Conservation (phyloP, 2,329 filamentous ascomycete species). For the Sporothrix schenckii region DNA sequence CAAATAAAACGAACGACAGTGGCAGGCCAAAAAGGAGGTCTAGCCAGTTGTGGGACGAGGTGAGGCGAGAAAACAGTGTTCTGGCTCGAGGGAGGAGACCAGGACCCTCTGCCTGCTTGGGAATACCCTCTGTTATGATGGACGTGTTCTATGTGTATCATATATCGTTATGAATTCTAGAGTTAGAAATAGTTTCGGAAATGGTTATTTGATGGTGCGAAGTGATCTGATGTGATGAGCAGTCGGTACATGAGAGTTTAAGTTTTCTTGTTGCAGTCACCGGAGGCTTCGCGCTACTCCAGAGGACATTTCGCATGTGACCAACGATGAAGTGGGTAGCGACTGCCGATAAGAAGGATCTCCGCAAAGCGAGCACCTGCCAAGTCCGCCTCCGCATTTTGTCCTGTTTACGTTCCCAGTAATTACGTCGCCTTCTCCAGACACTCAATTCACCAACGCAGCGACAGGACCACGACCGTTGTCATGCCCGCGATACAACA, state of each 20-base stretch:
- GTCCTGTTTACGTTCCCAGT: not conserved
- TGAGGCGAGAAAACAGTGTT: not conserved
- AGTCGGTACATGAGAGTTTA: not conserved
- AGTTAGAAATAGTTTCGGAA: slow-evolving; percentile 9
- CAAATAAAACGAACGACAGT: slow-evolving; percentile 16
- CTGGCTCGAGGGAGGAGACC: not conserved
- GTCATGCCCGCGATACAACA: slow-evolving; percentile 6
- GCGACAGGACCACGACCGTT: not conserved
- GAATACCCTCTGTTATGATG: slow-evolving; percentile 24
- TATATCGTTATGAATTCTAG: slow-evolving; percentile 15
- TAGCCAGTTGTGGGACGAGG: slow-evolving; percentile 6
- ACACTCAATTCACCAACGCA: not conserved
- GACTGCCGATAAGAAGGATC: slow-evolving; percentile 14
- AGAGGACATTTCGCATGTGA: not conserved
- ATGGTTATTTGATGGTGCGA: not conserved
- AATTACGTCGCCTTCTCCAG: too few relatives aligned
- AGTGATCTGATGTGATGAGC: not conserved
- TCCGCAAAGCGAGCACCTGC: not conserved
- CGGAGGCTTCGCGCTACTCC: not conserved
- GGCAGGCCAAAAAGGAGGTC: slow-evolving; percentile 20
- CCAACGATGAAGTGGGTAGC: slow-evolving; percentile 11
- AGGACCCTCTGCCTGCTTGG: not conserved
- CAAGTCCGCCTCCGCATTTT: slow-evolving; percentile 8
- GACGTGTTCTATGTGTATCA: slow-evolving; percentile 19
- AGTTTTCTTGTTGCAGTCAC: too few relatives aligned